phyloP scores from a whole-genome alignment of 2,329 filamentous ascomycete genomes.

The Camptophora hylomeconis region DNA sequence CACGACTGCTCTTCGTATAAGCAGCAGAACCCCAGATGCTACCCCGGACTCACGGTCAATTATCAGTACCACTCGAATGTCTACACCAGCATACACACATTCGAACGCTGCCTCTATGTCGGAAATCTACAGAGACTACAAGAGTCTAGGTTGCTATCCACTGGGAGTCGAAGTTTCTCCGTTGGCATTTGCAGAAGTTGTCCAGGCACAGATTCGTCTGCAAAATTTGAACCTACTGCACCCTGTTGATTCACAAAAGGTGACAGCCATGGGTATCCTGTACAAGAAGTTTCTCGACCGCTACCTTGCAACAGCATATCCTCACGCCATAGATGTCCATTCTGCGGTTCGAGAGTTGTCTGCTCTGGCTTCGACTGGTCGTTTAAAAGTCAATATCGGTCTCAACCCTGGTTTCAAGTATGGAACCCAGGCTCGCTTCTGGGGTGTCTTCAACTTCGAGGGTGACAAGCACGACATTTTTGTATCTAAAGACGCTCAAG shows the following conservation, averaged over 20 bases:
- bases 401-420: conserved; percentile 28
- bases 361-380: conserved; percentile 18
- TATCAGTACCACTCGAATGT: too few species aligned
- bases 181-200: conserved; percentile 31
- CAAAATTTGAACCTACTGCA: conserved; percentile 29
- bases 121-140: conserved; percentile 15
- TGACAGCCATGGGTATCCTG: conserved; percentile 23
- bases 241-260: conserved; percentile 22
- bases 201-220: conserved; percentile 31
- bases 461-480: conserved; percentile 26
- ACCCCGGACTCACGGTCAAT: too few species aligned
- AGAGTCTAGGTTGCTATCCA: conserved; percentile 33
- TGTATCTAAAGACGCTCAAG: conserved; percentile 31
- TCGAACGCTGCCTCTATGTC: not conserved
- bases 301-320: conserved; percentile 14
- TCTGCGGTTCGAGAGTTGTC: conserved; percentile 21
- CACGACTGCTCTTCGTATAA: too few species aligned
- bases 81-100: too few species aligned
- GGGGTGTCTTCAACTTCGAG: conserved; percentile 28
- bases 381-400: conserved; percentile 23
- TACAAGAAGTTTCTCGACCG: conserved; percentile 22
- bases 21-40: too few species aligned
- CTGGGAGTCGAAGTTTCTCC: conserved; percentile 30
- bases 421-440: conserved; percentile 27
- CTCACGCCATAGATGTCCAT: conserved; percentile 15